phyloP scores from a whole-genome alignment of 192 early-diverging fungal genomes.

The Coemansia javaensis region DNA sequence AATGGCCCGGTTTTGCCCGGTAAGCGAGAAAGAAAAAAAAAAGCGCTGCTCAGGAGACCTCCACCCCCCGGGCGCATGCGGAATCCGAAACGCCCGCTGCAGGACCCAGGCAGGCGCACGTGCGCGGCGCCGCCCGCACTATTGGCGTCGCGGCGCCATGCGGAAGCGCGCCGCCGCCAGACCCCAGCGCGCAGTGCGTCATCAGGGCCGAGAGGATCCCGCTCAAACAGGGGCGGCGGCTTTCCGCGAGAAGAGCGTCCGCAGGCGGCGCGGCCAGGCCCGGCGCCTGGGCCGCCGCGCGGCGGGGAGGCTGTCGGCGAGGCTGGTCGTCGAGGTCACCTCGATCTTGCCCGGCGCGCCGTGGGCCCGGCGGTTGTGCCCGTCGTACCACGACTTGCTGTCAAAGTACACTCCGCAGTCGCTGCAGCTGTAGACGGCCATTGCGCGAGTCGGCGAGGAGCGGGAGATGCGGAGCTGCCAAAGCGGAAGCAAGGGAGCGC shows the following conservation, averaged over 20 bases:
- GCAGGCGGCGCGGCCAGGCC: conserved; percentile 1
- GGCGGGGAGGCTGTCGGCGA: not conserved
- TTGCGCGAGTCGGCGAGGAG: not conserved
- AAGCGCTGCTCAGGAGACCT: too few relatives aligned
- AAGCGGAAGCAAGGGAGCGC: not conserved
- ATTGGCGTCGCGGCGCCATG: too few relatives aligned
- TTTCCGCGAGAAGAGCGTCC: not conserved
- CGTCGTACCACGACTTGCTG: conserved; percentile 25
- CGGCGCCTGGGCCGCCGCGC: not conserved
- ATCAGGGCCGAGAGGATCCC: too few relatives aligned
- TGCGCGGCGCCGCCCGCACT: too few relatives aligned
- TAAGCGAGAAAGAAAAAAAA: too few relatives aligned
- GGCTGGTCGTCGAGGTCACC: not conserved
- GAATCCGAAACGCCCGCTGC: too few relatives aligned
- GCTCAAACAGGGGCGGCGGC: too few relatives aligned
- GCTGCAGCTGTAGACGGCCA: conserved; percentile 21
- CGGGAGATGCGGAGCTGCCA: not conserved
- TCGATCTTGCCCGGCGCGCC: conserved; percentile 1
- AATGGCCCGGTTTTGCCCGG: too few relatives aligned
- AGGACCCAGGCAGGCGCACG: too few relatives aligned
- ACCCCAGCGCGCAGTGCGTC: too few relatives aligned
- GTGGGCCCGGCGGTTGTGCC: conserved; percentile 15
- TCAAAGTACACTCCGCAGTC: conserved; percentile 18
- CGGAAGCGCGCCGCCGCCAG: too few relatives aligned
- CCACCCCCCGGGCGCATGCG: too few relatives aligned